A percentile compares a stretch with the other conserved stretches of the same genome.
These are phyloP conservation scores for Aspergillus puulaauensis DNA, from an alignment of 2,329 filamentous ascomycete genomes.

Conservation along the genomic window DNA sequence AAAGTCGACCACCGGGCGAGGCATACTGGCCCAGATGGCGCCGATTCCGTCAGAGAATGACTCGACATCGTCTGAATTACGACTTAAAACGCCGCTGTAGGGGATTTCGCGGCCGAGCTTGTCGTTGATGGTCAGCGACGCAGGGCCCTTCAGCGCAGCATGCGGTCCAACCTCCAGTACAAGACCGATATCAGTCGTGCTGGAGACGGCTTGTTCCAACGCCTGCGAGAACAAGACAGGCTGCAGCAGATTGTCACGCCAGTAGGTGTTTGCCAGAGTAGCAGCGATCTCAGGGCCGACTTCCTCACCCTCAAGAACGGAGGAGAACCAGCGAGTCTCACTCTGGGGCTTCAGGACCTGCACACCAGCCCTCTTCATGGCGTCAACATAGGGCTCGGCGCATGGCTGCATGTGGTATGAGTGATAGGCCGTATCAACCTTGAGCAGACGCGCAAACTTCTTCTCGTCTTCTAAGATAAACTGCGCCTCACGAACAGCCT, in stretches of 20 bases:
- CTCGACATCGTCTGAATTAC: constrained; percentile 16
- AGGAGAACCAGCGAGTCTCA: not conserved
- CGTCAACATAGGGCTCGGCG: not conserved
- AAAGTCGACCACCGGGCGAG: not conserved
- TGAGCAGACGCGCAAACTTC: not conserved
- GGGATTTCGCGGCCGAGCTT: constrained; percentile 16
- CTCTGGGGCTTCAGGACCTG: not conserved
- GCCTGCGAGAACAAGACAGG: constrained; percentile 24
- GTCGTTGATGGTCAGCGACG: constrained; percentile 24
- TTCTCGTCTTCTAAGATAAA: not conserved
- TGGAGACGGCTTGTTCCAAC: constrained; percentile 17
- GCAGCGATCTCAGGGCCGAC: not conserved
- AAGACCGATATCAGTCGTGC: constrained; percentile 12
- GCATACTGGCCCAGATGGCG: not conserved
- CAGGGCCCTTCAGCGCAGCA: constrained; percentile 31
- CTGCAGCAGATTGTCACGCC: constrained; percentile 29
- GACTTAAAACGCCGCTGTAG: not conserved
- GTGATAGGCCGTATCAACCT: constrained; percentile 14
- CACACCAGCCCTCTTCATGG: not conserved
- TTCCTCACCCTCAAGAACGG: not conserved
- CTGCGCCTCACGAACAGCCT: not conserved
- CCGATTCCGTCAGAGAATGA: constrained; percentile 27
- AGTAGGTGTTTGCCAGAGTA: constrained; percentile 19
- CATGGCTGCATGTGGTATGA: constrained; percentile 14
- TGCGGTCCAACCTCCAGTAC: constrained; percentile 38